Base-by-base conservation (phyloP, 495 filamentous ascomycete species). In the Penicillium ochrochloron region DNA sequence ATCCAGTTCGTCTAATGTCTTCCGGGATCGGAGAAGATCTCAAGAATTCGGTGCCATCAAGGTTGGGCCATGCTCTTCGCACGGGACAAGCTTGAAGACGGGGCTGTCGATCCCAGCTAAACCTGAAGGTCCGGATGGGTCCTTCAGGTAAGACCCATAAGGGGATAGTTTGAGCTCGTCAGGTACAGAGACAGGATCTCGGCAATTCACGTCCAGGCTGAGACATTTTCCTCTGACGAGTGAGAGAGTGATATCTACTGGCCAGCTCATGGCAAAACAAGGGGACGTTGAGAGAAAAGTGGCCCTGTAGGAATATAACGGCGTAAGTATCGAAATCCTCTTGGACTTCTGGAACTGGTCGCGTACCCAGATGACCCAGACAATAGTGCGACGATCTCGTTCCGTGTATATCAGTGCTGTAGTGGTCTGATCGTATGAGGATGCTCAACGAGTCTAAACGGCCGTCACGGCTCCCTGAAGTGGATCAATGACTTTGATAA, bases 21-120 rank as follows among this genome's bases (percentile, higher is more conserved):
- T 53, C 62, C 60, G 64, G 63, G 59, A 67, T 72, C 61, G 60
- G 57, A 60, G 53, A 61, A 64, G 56, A 66, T 51, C 63, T 67
- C 62, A 70, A 53, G 25, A 54, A 55, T 59, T 66, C 44, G 31
- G 48, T 27, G 27, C 55, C 57, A 2, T 34, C 31, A 34, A 41
- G 59, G 56, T 59, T 70, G 62, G 59, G 58, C 37, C 41, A 31
- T 9, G 15, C 35, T 39, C 60, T 31, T 14, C 2, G 41, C 46
- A 29, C 33, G 29, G 52, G 37, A 34, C 51, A 27, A 21, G 11
- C 50, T 57, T 23, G 9, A 53, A 41, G 21, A 17, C 5, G 23
- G 35, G 37, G 31, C 27, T 61, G 70, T 60, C 64, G 70, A 72
- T 72, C 70, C 34, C 14, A 15, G 59, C 19, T 7, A 29, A 25